Conservation (phyloP, 1,284 basidiomycete species). For the Mycena sp. region DNA sequence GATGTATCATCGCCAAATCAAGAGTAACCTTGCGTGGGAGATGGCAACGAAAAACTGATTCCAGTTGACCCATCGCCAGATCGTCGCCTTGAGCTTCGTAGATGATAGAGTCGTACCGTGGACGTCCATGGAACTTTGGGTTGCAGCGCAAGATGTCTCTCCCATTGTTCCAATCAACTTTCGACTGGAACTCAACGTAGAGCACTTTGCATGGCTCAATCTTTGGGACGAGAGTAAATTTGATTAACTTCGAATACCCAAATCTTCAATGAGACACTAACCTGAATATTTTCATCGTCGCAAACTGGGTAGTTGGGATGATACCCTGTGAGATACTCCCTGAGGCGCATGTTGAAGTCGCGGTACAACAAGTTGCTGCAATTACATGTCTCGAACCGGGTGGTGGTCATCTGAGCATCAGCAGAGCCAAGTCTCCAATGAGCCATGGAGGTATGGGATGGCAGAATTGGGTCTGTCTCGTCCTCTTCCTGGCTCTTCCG, state of each 20-base stretch:
- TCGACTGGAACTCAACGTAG: too few relatives aligned
- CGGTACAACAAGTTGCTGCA: background rate
- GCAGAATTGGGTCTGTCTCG: background rate
- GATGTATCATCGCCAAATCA: conserved; percentile 15
- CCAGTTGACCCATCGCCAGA: conserved; percentile 3
- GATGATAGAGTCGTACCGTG: conserved; percentile 22
- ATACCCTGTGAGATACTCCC: conserved; percentile 11
- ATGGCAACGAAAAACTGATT: conserved; percentile 13
- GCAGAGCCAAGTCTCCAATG: conserved; percentile 15
- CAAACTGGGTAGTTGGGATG: background rate
- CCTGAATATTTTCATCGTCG: conserved; percentile 6
- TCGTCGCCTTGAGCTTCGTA: background rate
- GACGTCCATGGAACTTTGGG: conserved; percentile 14
- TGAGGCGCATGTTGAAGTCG: conserved; percentile 7
- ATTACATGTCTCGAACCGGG: background rate
- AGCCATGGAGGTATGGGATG: background rate
- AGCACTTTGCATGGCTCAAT: too few relatives aligned
- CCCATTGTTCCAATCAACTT: too few relatives aligned
- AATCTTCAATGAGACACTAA: background rate
- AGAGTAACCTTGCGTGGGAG: background rate
- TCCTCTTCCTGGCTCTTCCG: too few relatives aligned
- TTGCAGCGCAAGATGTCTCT: too few relatives aligned
- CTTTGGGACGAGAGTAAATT: conserved; percentile 6
- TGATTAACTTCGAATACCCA: background rate
- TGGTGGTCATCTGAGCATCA: background rate